These are phyloP conservation scores for Penicillium sp. DNA, from an alignment of 2,329 filamentous ascomycete genomes.

Conservation along the genomic window DNA sequence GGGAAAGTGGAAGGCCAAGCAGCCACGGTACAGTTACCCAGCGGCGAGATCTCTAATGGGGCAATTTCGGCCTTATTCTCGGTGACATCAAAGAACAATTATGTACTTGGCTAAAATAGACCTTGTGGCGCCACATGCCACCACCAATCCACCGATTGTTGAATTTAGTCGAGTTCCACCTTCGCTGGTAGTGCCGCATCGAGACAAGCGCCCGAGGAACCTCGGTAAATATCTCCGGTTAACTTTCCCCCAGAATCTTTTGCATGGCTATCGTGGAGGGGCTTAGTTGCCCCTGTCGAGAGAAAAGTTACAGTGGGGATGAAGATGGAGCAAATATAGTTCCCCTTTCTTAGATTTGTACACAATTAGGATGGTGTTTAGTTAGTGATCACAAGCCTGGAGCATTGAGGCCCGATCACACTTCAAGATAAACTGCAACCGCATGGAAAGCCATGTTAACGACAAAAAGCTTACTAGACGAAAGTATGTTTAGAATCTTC, in stretches of 20 bases:
- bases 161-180: neutral
- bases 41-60: conserved; percentile 2
- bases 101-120: neutral
- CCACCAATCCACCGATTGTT: neutral
- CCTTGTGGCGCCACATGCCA: conserved; percentile 5
- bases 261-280: neutral
- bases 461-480: neutral
- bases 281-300: neutral
- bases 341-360: neutral
- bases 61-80: conserved; percentile 6
- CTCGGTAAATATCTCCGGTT: conserved; percentile 1
- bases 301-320: neutral
- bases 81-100: neutral
- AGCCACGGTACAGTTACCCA: neutral
- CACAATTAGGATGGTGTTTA: neutral
- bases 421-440: neutral
- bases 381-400: neutral
- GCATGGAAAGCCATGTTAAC: neutral
- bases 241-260: neutral
- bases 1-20: neutral
- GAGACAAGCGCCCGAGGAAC: neutral
- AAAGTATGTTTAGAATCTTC: neutral
- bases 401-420: neutral
- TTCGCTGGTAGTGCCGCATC: neutral
- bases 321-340: no score